Conservation (phyloP, 2,329 filamentous ascomycete species). For the Alternaria solani region DNA sequence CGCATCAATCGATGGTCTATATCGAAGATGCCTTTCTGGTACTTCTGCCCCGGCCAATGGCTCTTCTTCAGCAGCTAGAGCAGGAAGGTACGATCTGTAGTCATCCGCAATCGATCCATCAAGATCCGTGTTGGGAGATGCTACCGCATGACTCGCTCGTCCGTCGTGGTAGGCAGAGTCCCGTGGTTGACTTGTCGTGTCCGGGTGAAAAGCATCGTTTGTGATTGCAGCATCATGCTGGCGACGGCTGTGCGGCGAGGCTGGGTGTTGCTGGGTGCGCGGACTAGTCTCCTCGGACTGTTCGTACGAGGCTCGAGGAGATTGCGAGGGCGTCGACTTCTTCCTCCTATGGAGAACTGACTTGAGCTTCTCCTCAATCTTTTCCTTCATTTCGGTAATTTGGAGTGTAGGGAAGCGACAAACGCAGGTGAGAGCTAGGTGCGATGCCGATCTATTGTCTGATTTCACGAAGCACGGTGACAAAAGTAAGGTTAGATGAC, state of each 20-base stretch:
- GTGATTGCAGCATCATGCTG: constrained; percentile 2
- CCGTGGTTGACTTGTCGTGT: constrained; percentile 21
- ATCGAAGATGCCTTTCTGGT: constrained; percentile 40
- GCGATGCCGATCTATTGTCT: constrained; percentile 11
- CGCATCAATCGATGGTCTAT: constrained; percentile 17
- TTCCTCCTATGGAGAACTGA: constrained; percentile 24
- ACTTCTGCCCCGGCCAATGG: constrained; percentile 51
- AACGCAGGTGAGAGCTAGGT: constrained; percentile 1
- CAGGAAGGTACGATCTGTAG: constrained; percentile 32
- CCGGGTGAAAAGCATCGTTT: constrained; percentile 6
- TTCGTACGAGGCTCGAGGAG: constrained; percentile 15
- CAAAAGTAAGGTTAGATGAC: constrained; percentile 19
- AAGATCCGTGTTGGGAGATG: constrained; percentile 8
- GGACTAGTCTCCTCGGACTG: constrained; percentile 9
- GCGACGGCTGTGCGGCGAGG: not conserved
- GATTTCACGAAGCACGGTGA: not conserved
- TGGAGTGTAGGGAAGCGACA: not conserved
- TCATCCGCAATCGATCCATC: constrained; percentile 30
- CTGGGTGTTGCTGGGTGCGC: constrained; percentile 5
- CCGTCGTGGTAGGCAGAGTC: constrained; percentile 20
- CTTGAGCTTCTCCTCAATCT: constrained; percentile 29
- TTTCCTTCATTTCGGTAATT: constrained; percentile 22
- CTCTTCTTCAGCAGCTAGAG: constrained; percentile 20
- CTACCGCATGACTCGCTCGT: constrained; percentile 1
- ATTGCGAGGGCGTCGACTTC: constrained; percentile 15